Conservation (phyloP, 2,329 filamentous ascomycete species). For the Talaromyces sp. region DNA sequence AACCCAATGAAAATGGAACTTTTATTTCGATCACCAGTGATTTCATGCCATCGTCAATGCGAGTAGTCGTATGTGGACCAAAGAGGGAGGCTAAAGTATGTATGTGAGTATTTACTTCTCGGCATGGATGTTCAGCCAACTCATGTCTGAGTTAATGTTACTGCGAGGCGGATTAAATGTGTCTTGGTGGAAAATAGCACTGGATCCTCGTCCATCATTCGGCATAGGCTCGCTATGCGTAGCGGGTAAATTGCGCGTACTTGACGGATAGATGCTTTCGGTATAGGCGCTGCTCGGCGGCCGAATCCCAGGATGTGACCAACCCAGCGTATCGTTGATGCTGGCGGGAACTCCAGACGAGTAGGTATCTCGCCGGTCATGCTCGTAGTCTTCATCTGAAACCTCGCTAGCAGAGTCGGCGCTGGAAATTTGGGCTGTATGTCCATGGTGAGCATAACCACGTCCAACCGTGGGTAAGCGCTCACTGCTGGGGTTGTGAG, state of each 20-base stretch:
- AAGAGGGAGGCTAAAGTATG: background rate
- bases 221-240: slow-evolving; percentile 13
- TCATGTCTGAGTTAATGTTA: slow-evolving; percentile 37
- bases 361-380: slow-evolving; percentile 20
- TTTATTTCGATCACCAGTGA: slow-evolving; percentile 1
- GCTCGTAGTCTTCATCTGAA: slow-evolving; percentile 28
- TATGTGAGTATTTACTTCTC: background rate
- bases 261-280: slow-evolving; percentile 30
- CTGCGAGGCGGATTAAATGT: slow-evolving; percentile 18
- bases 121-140: slow-evolving; percentile 35
- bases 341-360: slow-evolving; percentile 24
- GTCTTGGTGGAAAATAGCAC: slow-evolving; percentile 26
- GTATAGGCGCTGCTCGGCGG: slow-evolving; percentile 34
- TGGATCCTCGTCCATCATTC: slow-evolving; percentile 20
- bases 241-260: slow-evolving; percentile 12
- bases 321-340: slow-evolving; percentile 17
- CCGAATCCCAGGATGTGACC: slow-evolving; percentile 16
- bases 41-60: background rate
- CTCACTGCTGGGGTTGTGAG: slow-evolving; percentile 26
- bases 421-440: slow-evolving; percentile 39
- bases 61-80: background rate
- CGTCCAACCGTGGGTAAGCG: slow-evolving; percentile 22
- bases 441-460: slow-evolving; percentile 33
- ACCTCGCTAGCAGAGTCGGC: slow-evolving; percentile 35
- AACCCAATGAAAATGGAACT: background rate